Percentiles rank a stretch among this genome's conserved stretches.
phyloP scores from a whole-genome alignment of 345 rosid genomes.

The Eucalyptus curtisii region DNA sequence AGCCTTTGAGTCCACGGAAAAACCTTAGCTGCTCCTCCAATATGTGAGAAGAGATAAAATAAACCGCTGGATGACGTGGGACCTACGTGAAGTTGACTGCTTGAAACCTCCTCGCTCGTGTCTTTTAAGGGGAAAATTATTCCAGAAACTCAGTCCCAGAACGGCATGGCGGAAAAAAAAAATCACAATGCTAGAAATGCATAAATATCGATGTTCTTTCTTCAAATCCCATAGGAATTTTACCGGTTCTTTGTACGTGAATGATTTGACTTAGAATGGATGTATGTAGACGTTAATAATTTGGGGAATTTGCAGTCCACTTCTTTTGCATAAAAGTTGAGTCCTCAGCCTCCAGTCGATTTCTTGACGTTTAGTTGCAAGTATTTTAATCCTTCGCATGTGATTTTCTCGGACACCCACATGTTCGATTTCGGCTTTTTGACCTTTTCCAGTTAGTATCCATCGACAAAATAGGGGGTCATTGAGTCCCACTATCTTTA shows the following conservation, averaged over 20 bases:
- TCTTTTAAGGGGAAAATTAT: not conserved
- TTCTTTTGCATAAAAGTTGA: not conserved
- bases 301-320: not conserved
- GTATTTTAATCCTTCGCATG: constrained; percentile 4
- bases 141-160: not conserved
- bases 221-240: not conserved
- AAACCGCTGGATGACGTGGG: not conserved
- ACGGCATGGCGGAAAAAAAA: not conserved
- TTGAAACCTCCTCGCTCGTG: not conserved
- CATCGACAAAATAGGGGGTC: not conserved
- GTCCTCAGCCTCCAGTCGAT: not conserved
- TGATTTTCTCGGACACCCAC: constrained; percentile 20
- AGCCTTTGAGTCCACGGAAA: not conserved
- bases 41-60: not conserved
- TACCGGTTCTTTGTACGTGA: not conserved
- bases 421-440: not conserved
- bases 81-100: not conserved
- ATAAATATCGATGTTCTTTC: not conserved
- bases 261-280: not conserved
- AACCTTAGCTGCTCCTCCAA: not conserved
- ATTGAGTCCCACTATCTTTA: not conserved
- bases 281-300: not conserved
- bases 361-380: not conserved
- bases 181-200: not conserved
- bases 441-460: not conserved